Evolutionary conservation across 2,329 filamentous ascomycete genomes (phyloP).

Genomic region (Colletotrichum siamense): DNA sequence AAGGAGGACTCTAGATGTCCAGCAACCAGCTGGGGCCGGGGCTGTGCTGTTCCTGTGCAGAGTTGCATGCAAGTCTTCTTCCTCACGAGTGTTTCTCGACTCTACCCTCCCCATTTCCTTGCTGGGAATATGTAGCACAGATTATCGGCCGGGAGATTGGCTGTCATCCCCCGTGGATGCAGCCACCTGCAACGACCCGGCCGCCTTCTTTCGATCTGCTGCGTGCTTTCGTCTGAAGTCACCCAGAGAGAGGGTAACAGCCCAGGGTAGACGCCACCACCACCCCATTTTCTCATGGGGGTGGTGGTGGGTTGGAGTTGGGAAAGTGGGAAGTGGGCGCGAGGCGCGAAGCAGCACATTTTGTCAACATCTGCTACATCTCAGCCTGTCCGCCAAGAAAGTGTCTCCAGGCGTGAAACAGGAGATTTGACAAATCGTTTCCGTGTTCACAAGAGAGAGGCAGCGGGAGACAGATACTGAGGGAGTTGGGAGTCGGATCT

Average conservation of each 20-base stretch:
- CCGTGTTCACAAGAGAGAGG: not conserved
- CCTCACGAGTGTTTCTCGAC: not conserved
- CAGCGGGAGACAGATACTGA: not conserved
- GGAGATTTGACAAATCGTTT: constrained; percentile 9
- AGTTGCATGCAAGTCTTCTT: not conserved
- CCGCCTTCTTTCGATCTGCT: constrained; percentile 1
- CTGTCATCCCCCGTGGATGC: constrained; percentile 4
- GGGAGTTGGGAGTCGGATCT: not conserved
- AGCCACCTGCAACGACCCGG: constrained; percentile 16
- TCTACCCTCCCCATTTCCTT: too few relatives aligned
- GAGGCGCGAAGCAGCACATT: not conserved
- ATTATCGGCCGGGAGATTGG: constrained; percentile 9
- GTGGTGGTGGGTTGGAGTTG: not conserved
- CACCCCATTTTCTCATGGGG: not conserved
- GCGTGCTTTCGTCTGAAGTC: constrained; percentile 17
- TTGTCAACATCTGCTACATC: constrained; percentile 1
- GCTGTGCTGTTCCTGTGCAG: not conserved
- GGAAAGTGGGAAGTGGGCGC: not conserved
- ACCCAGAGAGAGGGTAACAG: not conserved
- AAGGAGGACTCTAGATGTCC: too few relatives aligned
- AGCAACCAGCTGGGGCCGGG: not conserved
- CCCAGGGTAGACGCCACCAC: not conserved
- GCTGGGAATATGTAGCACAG: not conserved
- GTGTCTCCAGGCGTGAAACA: constrained; percentile 18
- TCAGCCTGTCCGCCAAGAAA: constrained; percentile 17